These are phyloP conservation scores for Eucalyptus erythrocorys DNA, from an alignment of 345 rosid genomes.

Conservation along the genomic window DNA sequence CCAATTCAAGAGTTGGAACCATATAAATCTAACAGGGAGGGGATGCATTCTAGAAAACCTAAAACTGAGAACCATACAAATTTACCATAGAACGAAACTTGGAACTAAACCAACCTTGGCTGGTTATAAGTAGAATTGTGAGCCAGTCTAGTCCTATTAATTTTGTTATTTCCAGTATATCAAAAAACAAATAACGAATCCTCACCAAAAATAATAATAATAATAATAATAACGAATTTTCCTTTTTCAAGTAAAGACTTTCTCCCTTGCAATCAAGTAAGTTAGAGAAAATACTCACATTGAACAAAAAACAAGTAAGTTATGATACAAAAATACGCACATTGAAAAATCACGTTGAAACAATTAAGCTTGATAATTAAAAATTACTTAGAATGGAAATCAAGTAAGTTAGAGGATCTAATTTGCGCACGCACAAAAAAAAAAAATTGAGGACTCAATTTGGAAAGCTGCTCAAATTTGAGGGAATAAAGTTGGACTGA, in stretches of 20 bases:
- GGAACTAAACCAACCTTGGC: neutral
- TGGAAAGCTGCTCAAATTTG: neutral
- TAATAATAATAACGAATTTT: neutral
- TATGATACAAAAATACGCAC: neutral
- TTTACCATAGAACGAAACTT: neutral
- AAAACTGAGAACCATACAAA: neutral
- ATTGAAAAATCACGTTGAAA: neutral
- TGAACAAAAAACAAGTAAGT: too few relatives aligned
- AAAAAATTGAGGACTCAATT: neutral
- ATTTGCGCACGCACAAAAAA: neutral
- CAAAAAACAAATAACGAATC: neutral
- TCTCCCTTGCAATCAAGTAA: too few relatives aligned
- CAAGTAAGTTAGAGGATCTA: neutral
- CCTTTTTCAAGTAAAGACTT: neutral
- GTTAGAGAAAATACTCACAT: too few relatives aligned
- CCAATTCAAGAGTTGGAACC: neutral
- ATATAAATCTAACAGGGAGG: neutral
- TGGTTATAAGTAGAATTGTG: neutral
- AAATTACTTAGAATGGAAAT: neutral
- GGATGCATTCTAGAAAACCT: accelerated
- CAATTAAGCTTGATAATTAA: neutral
- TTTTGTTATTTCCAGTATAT: neutral
- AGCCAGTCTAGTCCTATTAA: neutral
- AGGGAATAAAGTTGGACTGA: neutral
- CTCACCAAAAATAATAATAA: too few relatives aligned